phyloP scores from a whole-genome alignment of 208 protist species.

The Tritrichomonas musculus region DNA sequence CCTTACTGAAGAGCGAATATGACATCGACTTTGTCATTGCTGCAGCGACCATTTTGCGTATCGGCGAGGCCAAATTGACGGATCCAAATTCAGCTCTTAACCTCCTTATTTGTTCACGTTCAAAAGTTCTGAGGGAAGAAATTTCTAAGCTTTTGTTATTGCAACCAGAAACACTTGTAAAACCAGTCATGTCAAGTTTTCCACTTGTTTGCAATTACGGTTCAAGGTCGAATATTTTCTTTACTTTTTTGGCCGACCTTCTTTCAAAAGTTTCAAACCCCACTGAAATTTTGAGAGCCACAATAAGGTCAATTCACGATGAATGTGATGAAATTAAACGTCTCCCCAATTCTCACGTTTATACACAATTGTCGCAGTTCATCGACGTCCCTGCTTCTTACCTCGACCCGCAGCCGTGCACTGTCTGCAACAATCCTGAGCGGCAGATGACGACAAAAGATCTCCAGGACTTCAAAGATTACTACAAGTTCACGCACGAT shows the following conservation, averaged over 20 bases:
- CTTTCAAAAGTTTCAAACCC: neutral
- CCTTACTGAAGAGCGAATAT: neutral
- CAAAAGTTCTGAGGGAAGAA: neutral
- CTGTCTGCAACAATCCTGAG: constrained; percentile 13
- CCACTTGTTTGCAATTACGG: neutral
- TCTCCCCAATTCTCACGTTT: neutral
- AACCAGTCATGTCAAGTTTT: neutral
- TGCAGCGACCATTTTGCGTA: neutral
- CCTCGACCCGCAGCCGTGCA: neutral
- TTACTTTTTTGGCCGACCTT: neutral
- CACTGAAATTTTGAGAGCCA: neutral
- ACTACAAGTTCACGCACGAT: neutral
- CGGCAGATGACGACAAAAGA: neutral
- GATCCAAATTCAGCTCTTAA: neutral
- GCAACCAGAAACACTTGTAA: neutral
- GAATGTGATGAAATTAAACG: neutral
- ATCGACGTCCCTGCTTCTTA: neutral
- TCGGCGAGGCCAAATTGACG: neutral
- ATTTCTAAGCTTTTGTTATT: neutral
- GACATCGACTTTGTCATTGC: neutral
- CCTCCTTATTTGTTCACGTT: neutral
- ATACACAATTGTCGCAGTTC: neutral
- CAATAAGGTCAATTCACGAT: neutral
- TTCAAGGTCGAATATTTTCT: neutral
- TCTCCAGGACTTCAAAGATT: neutral